Evolutionary conservation across 2,329 filamentous ascomycete species (phyloP), one percentile per base, ranked within the genome.

Genomic region (Sclerotinia subarctica): DNA sequence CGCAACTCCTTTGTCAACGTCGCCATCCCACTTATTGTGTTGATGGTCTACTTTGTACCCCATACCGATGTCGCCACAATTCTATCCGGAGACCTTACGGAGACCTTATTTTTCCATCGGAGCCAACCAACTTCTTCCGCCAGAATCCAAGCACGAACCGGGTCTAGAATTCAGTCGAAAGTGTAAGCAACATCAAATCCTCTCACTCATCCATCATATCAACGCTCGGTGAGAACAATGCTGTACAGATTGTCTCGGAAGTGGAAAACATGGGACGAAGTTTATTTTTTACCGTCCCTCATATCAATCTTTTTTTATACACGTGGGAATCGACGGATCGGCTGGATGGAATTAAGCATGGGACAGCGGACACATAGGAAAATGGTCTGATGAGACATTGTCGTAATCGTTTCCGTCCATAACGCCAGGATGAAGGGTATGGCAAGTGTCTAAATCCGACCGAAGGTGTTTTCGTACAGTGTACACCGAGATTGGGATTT

Each of bases 151-250:
- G 53, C 53, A 32, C 17, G 58, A 60, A 11, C 35, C 58, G 44
- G 58, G 58, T 62, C 58, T 62, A 62, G 58, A 62, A 62, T 62
- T 17, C 29, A 62, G 29, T 62, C 58, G 44, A 49, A 62, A 49
- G 26, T 32, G 44, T 62, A 62, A 62, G 58, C 58, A 59, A 49
- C n/a, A 59, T 57, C 17, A 57, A 32, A 13, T 24, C 8, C n/a
- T 8, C 35, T 26, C 13, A 42, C 38, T 42, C 38, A 42, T 42
- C 38, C 38, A 42, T 42, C 38, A 42, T 21, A 60, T 32, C 19
- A 11, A 26, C 24, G 21, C 49, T 62, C 58, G 58, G 58, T 62
- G 58, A 62, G 46, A 46, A 49, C 44, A 26, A 38, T 54, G 29
- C 15, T 35, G 52, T 35, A 4, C 21, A 1, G 38, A 42, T 42